Conservation (phyloP, 768 basidiomycete species). For the Tulasnella sp. region DNA sequence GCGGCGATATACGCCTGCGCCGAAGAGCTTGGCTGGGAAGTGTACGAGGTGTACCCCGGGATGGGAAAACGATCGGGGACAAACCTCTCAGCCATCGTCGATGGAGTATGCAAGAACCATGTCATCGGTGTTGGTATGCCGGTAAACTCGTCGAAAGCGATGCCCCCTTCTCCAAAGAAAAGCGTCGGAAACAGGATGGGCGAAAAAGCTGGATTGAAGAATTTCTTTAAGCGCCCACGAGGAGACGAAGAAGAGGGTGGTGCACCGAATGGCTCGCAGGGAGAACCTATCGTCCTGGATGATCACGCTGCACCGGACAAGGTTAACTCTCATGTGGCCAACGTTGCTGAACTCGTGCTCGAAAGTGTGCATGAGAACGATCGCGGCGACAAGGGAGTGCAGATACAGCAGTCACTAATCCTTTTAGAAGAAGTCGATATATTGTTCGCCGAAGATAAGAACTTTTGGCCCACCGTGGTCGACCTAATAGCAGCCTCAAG, state of each 20-base stretch:
- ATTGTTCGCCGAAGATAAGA: constrained; percentile 80
- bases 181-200: neutral
- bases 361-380: neutral
- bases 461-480: constrained; percentile 84
- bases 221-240: neutral
- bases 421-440: constrained; percentile 96
- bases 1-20: constrained; percentile 93
- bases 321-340: constrained; percentile 82
- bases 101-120: constrained; percentile 94
- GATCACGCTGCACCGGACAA: constrained; percentile 77
- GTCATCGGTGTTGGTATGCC: constrained; percentile 52
- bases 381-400: constrained; percentile 15
- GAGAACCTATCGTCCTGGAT: constrained; percentile 52
- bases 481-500: constrained; percentile 80
- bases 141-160: neutral
- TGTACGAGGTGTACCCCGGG: constrained; percentile 96
- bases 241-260: neutral
- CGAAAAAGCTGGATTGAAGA: neutral
- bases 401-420: constrained; percentile 79
- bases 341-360: constrained; percentile 71
- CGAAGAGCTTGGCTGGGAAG: constrained; percentile 90
- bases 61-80: constrained; percentile 85
- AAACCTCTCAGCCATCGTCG: constrained; percentile 77
- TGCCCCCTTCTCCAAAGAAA: constrained; percentile 8
- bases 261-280: neutral